Conservation (phyloP, 73 alveolate genomes). For the Urostyla sp. region DNA sequence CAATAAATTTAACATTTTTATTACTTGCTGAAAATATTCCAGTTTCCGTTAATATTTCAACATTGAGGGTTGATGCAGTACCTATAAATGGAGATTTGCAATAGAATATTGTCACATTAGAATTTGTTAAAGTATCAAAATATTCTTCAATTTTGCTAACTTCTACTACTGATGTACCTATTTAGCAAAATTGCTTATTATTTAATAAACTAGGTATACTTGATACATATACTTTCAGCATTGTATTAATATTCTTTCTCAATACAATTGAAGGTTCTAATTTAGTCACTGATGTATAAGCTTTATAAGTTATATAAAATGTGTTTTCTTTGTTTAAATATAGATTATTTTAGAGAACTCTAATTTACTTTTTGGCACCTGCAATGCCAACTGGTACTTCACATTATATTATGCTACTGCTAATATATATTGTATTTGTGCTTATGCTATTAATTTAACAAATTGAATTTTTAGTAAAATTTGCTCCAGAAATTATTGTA, state of each 20-base stretch:
- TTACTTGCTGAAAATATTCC: conserved; percentile 22
- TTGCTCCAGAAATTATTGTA: conserved; percentile 21
- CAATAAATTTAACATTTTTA: conserved; percentile 18
- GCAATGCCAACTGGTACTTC: conserved; percentile 24
- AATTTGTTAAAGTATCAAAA: background rate
- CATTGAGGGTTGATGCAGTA: background rate
- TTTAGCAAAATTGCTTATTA: conserved; percentile 12
- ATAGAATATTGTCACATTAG: conserved; percentile 9
- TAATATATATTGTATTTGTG: background rate
- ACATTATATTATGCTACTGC: conserved; percentile 10
- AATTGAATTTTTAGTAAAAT: conserved; percentile 4
- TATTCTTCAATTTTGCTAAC: background rate
- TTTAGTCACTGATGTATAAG: conserved; percentile 25
- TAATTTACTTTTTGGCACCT: conserved; percentile 1
- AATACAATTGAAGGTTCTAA: conserved; percentile 30
- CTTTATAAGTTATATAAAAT: conserved; percentile 5
- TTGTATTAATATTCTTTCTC: conserved; percentile 13
- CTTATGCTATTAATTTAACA: background rate
- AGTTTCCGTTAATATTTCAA: conserved; percentile 28
- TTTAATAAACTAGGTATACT: background rate
- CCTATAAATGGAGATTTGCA: conserved; percentile 45
- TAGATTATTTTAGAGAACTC: background rate
- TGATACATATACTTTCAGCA: conserved; percentile 9
- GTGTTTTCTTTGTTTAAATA: conserved; percentile 24
- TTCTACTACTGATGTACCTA: conserved; percentile 20